Percentiles rank a stretch among this genome's conserved stretches.
phyloP scores from a whole-genome alignment of 2,329 filamentous ascomycete genomes.

The Exophiala sp. region DNA sequence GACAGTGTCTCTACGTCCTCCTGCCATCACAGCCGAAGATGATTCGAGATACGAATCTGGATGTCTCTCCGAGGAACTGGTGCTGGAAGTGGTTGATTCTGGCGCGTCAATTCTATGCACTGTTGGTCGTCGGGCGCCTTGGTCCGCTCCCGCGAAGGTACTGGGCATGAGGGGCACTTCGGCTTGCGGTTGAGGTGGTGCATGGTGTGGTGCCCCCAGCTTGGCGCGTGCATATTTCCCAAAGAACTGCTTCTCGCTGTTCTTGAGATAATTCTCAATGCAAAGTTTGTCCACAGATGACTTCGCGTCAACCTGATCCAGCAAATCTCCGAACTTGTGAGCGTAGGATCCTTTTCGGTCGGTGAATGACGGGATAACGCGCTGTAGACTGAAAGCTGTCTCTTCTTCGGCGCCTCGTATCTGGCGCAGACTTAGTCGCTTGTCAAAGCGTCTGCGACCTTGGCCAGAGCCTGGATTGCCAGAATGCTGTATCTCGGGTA shows the following conservation, averaged over 20 bases:
- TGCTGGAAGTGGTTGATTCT: background rate
- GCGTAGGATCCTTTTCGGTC: conserved; percentile 62
- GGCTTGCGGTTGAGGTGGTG: background rate
- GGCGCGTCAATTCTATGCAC: background rate
- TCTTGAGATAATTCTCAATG: conserved; percentile 38
- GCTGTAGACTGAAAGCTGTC: conserved; percentile 60
- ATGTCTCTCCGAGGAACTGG: too few relatives aligned
- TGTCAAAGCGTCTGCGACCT: background rate
- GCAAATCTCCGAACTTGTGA: conserved; percentile 54
- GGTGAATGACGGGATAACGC: conserved; percentile 65
- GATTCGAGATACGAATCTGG: conserved; percentile 24
- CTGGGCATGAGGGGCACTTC: background rate
- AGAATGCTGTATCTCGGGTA: too few relatives aligned
- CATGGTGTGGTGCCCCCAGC: background rate
- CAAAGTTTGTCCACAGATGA: conserved; percentile 59
- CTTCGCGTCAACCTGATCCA: conserved; percentile 53
- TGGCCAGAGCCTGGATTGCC: too few relatives aligned
- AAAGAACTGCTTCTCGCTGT: background rate
- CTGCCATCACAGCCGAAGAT: conserved; percentile 39
- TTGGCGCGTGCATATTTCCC: background rate
- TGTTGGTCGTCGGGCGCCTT: background rate
- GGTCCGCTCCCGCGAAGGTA: background rate
- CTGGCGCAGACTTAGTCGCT: background rate
- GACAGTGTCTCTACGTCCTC: conserved; percentile 39
- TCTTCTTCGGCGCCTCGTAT: conserved; percentile 51